Base-by-base conservation (phyloP, 129 eudicot species). In the Flaveria linearis region DNA sequence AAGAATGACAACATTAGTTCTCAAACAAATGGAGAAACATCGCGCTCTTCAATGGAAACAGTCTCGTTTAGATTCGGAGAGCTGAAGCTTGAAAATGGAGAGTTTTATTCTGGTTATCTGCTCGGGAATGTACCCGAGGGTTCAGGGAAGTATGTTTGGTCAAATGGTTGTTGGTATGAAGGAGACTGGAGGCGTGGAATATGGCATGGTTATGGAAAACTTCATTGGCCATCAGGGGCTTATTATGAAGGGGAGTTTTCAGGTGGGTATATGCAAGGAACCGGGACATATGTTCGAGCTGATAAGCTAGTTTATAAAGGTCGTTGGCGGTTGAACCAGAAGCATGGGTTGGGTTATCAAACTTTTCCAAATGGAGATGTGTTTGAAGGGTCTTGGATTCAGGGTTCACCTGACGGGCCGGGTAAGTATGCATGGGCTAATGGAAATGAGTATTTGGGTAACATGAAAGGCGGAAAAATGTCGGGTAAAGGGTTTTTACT, bases 371-470 rank as follows among this genome's bases (percentile, higher is more conserved):
- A 89, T 72, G 91, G 90, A n/a, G 99, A 94, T 46, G 70, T 85
- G 18, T 91, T 89, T 42, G 99, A 94, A 86, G 97, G 99, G 15
- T 82, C 97, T n/a, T 94, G 99, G 99, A 91, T 91, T 49, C 97
- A 91, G 78, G 99, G 99, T 42, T 78, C 82, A 30, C 97, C 93
- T 9, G 99, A 94, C 61, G 99, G 99, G 28, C 97, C 96, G 25
- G 99, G 99, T 26, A 94, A 94, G 85, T 94, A 94, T 80, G 83
- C 83, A 9, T 92, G 98, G 96, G 85, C 84, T 33, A 81, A 84
- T 57, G 94, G 96, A 62, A 92, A 92, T 56, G 83, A 89, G 45
- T 92, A 92, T 71, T 15, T 83, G 18, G 98, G 98, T 30, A 84
- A 88, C 72, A 84, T 90, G 98, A 92, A 92, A 82, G 92, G 85